phyloP scores from a whole-genome alignment of 305 asterid genomes.

The Fraxinus latifolia region DNA sequence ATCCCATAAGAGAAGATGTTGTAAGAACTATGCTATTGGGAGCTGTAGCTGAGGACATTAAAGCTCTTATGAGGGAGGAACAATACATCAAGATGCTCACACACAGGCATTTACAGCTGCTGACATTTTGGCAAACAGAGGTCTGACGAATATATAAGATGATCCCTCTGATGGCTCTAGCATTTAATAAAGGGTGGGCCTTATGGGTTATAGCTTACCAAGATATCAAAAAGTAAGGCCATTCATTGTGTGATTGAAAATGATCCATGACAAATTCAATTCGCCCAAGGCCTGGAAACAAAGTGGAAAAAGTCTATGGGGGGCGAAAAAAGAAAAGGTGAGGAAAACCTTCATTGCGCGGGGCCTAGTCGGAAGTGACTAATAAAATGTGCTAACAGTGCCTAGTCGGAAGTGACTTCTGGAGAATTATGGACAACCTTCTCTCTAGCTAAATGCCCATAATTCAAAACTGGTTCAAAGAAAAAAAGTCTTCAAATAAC shows the following conservation, averaged over 20 bases:
- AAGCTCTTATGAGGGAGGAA: not conserved
- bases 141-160: not conserved
- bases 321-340: not conserved
- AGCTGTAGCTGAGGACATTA: not conserved
- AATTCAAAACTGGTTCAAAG: not conserved
- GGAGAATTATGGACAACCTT: not conserved
- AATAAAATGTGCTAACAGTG: not conserved
- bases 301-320: not conserved
- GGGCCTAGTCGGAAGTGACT: not conserved
- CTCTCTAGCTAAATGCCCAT: not conserved
- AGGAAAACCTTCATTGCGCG: not conserved
- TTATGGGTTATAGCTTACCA: not conserved
- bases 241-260: constrained; percentile 5
- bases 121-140: not conserved
- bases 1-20: not conserved
- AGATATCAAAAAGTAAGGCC: constrained; percentile 10
- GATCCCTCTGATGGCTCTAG: not conserved
- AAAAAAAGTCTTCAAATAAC: not conserved
- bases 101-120: not conserved
- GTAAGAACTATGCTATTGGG: not conserved
- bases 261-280: not conserved
- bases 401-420: not conserved
- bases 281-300: constrained; percentile 14
- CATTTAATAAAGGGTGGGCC: not conserved
- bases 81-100: not conserved